Percentiles rank a stretch among this genome's conserved stretches.
Evolutionary conservation across 2,329 filamentous ascomycete genomes (phyloP).

Genomic region (Phaeosphaeria sp.): DNA sequence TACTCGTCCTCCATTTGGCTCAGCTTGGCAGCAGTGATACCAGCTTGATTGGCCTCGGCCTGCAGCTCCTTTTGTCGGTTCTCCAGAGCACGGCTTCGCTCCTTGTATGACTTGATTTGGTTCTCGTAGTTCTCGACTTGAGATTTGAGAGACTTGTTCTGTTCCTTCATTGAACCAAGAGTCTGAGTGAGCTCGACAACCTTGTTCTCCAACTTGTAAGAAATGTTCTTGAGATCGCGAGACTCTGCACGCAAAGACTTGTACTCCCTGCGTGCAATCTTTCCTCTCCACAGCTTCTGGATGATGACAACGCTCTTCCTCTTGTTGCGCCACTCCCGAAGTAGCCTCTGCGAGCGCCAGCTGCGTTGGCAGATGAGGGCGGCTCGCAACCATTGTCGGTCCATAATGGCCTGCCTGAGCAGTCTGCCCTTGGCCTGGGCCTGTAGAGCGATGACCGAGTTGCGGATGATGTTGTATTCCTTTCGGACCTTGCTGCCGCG

Average conservation of each 20-base stretch:
- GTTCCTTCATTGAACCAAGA: slow-evolving; percentile 86
- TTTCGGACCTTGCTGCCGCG: slow-evolving; percentile 89
- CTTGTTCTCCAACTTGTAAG: slow-evolving; percentile 99
- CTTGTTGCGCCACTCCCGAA: slow-evolving; percentile 85
- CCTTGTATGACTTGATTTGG: slow-evolving; percentile 96
- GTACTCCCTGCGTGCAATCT: slow-evolving; percentile 79
- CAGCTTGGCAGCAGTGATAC: slow-evolving; percentile 89
- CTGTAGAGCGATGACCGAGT: slow-evolving; percentile 86
- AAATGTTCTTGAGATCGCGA: slow-evolving; percentile 98
- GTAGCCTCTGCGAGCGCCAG: slow-evolving; percentile 81
- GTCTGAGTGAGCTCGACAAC: slow-evolving; percentile 97
- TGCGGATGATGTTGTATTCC: slow-evolving; percentile 76
- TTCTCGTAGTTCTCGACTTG: slow-evolving; percentile 96
- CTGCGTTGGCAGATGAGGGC: slow-evolving; percentile 87
- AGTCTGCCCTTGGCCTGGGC: slow-evolving; percentile 91
- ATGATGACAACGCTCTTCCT: slow-evolving; percentile 87
- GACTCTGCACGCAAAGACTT: slow-evolving; percentile 93
- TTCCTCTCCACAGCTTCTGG: slow-evolving; percentile 93
- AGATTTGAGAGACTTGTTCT: slow-evolving; percentile 87
- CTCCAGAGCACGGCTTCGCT: slow-evolving; percentile 87
- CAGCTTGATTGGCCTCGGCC: slow-evolving; percentile 95
- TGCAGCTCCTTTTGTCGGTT: slow-evolving; percentile 91
- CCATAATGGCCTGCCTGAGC: slow-evolving; percentile 88
- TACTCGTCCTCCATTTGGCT: slow-evolving; percentile 95
- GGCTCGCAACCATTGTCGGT: slow-evolving; percentile 82